Evolutionary conservation across 1,284 basidiomycete species (phyloP).

Genomic region (Singerocomus inundabilis): DNA sequence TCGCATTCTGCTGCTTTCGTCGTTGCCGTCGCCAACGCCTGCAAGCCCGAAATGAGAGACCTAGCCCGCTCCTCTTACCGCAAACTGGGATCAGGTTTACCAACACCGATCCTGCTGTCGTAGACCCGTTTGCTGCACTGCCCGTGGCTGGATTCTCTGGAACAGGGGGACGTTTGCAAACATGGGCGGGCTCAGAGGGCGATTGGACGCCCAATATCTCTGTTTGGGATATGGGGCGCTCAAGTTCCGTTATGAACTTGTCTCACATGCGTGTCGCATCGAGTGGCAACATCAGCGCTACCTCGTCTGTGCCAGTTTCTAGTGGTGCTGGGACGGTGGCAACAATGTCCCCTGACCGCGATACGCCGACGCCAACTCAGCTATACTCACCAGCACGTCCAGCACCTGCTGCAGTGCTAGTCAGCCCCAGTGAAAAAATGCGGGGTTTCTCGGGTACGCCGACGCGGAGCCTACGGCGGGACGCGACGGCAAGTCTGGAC

Average conservation of each 20-base stretch:
- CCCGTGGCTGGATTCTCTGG: background rate
- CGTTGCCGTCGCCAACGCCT: slow-evolving; percentile 6
- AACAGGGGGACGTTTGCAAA: slow-evolving; percentile 1
- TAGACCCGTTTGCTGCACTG: slow-evolving; percentile 6
- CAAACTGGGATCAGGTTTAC: slow-evolving; percentile 4
- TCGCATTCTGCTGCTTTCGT: slow-evolving; percentile 14
- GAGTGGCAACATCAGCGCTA: slow-evolving; percentile 1
- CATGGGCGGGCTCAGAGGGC: slow-evolving; percentile 9
- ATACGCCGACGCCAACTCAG: background rate
- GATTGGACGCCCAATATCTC: background rate
- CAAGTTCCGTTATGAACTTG: background rate
- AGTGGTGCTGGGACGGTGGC: background rate
- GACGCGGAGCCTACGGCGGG: background rate
- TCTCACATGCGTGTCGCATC: slow-evolving; percentile 2
- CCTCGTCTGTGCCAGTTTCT: background rate
- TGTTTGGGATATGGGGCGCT: background rate
- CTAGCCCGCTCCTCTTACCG: slow-evolving; percentile 4
- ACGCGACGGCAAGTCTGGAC: background rate
- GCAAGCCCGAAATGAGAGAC: slow-evolving; percentile 4
- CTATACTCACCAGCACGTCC: background rate
- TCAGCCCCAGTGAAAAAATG: slow-evolving; percentile 14
- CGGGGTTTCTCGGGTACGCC: background rate
- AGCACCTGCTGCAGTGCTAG: background rate
- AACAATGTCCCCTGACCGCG: background rate
- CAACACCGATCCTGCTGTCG: background rate